Base-by-base conservation (phyloP, 2,329 filamentous ascomycete genomes). In the Xylariaceae sp. region DNA sequence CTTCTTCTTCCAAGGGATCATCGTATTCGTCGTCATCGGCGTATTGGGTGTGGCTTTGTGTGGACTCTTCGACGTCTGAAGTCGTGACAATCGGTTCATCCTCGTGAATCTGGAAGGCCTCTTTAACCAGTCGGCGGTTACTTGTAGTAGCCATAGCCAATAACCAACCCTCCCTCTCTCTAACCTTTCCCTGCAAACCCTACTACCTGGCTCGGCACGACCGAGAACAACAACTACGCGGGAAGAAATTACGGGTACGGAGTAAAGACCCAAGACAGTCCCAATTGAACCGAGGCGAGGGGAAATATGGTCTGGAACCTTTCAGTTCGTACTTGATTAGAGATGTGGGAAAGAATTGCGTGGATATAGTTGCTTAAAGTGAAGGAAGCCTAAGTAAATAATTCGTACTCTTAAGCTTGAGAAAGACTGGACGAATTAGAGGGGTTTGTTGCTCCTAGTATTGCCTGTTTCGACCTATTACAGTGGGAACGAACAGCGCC, bases 61-160 rank as follows among this genome's bases (percentile, higher is more conserved):
- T 66, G 44, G 69, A 61, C 19, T 70, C 67, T 5, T 61, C 69
- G 2, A 70, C 65, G 7, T 70, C 65, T 1, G 68, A 68, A 60
- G 47, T 62, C 23, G 75, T 72, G 20, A 53, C 52, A n/a, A 44
- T 42, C 2, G 57, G 48, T 3, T 61, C 41, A 54, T 76, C 73
- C 40, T 74, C 66, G 61, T 74, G 73, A 23, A 75, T 73, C 10
- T 70, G 67, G 57, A 77, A 76, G 20, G 67, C 61, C 46, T 63
- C 57, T 60, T 70, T 74, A 47, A 55, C 67, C 57, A 59, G 69
- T 57, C 56, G 66, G 60, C 61, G 70, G 18, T 61, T 57, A 7
- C 21, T 61, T 21, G 67, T 57, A 65, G 72, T 70, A 40, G 60
- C 56, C 63, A 66, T 62, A 45, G 26, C 42, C n/a, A n/a, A 43